phyloP scores from a whole-genome alignment of 1,139 yeast genomes.

The Petasospora fabianii region DNA sequence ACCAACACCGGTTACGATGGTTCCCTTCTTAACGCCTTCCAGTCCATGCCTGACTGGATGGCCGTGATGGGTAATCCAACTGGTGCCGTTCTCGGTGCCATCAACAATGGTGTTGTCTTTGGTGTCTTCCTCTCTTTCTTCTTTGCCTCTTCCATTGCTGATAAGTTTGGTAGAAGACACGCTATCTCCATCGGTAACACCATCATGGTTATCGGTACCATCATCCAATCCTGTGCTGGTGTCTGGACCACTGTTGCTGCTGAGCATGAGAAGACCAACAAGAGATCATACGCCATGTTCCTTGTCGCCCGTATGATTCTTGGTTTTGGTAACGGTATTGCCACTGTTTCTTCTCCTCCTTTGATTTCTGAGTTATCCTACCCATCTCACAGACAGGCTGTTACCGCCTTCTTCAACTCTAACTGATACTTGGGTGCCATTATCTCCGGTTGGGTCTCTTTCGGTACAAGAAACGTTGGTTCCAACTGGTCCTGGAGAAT shows the following conservation, averaged over 20 bases:
- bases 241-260: constrained; percentile 22
- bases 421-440: constrained; percentile 55
- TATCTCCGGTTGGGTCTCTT: constrained; percentile 55
- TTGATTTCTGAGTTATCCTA: constrained; percentile 41
- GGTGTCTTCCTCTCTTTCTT: constrained; percentile 34
- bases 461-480: constrained; percentile 35
- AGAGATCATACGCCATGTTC: constrained; percentile 38
- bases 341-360: constrained; percentile 40
- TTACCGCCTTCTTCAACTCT: constrained; percentile 48
- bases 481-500: constrained; percentile 41
- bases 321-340: constrained; percentile 46
- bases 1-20: constrained; percentile 53
- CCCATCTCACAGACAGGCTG: constrained; percentile 44
- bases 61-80: constrained; percentile 37
- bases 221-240: constrained; percentile 40
- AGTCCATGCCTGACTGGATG: constrained; percentile 39
- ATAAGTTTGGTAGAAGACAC: constrained; percentile 44
- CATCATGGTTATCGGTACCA: constrained; percentile 42
- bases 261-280: constrained; percentile 12
- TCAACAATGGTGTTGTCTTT: constrained; percentile 50
- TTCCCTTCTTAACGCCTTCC: constrained; percentile 49
- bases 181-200: constrained; percentile 39
- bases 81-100: constrained; percentile 44
- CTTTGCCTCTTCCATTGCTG: constrained; percentile 37
- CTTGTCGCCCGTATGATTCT: constrained; percentile 45